A percentile compares a stretch with the other conserved stretches of the same genome.
These are phyloP conservation scores for Trametes hirsuta DNA, from an alignment of 1,284 basidiomycete genomes.

Conservation along the genomic window DNA sequence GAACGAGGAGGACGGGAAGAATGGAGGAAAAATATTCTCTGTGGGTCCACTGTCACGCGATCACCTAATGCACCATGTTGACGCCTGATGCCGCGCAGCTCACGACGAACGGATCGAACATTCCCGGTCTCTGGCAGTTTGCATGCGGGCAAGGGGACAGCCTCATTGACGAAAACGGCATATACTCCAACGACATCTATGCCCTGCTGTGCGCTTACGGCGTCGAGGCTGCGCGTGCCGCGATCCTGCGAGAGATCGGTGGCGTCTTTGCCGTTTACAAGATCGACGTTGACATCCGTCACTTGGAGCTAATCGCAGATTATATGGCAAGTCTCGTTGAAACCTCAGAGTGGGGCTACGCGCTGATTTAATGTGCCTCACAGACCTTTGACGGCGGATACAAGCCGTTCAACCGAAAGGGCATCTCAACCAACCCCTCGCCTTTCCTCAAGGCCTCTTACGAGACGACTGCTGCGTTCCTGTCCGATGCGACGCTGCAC, in stretches of 20 bases:
- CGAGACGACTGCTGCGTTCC: slow-evolving; percentile 95
- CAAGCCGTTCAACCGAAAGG: slow-evolving; percentile 97
- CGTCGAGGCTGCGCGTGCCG: slow-evolving; percentile 94
- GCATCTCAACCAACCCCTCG: slow-evolving; percentile 89
- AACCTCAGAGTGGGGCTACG: slow-evolving; percentile 7
- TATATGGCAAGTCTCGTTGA: slow-evolving; percentile 80
- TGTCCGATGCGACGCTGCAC: slow-evolving; percentile 92
- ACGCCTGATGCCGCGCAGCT: slow-evolving; percentile 47
- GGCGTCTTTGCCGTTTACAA: slow-evolving; percentile 97
- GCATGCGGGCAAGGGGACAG: slow-evolving; percentile 62
- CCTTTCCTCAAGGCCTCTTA: slow-evolving; percentile 97
- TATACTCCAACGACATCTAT: slow-evolving; percentile 97
- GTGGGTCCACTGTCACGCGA: slow-evolving; percentile 39
- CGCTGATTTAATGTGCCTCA: slow-evolving; percentile 9
- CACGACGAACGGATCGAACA: slow-evolving; percentile 90
- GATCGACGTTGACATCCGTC: slow-evolving; percentile 94
- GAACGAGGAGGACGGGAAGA: slow-evolving; percentile 59
- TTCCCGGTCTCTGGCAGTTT: slow-evolving; percentile 90
- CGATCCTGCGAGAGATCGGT: slow-evolving; percentile 90
- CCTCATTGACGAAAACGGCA: slow-evolving; percentile 82
- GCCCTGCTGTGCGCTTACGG: slow-evolving; percentile 93
- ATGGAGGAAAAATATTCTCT: slow-evolving; percentile 50
- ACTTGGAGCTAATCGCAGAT: slow-evolving; percentile 97
- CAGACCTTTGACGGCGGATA: slow-evolving; percentile 98
- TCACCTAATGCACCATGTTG: not conserved